These are phyloP conservation scores for Schizophyllum commune DNA, from an alignment of 1,284 basidiomycete species.

Conservation along the genomic window DNA sequence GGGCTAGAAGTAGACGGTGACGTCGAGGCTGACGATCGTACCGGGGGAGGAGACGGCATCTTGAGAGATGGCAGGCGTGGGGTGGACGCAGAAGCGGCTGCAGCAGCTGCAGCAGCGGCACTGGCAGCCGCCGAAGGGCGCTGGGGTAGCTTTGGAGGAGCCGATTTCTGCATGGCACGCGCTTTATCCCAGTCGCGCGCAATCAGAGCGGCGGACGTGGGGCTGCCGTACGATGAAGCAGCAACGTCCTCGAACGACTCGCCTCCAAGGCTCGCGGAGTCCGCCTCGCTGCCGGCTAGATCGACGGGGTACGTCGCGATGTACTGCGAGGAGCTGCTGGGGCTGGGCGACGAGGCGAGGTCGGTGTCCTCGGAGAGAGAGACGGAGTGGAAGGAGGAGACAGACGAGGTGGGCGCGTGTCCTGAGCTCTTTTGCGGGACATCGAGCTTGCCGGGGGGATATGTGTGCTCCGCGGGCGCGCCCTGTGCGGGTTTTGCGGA, in stretches of 20 bases:
- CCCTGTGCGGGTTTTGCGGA: slow-evolving; percentile 13
- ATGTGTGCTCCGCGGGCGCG: slow-evolving; percentile 46
- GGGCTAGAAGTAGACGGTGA: slow-evolving; percentile 21
- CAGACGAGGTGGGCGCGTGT: slow-evolving; percentile 59
- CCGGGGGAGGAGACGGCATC: slow-evolving; percentile 15
- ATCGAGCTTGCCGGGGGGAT: slow-evolving; percentile 40
- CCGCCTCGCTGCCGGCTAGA: slow-evolving; percentile 29
- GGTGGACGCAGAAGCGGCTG: slow-evolving; percentile 17
- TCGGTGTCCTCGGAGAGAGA: slow-evolving; percentile 58
- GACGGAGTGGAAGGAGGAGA: slow-evolving; percentile 75
- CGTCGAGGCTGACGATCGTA: slow-evolving; percentile 4
- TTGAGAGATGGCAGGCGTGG: slow-evolving; percentile 16
- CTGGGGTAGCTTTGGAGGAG: slow-evolving; percentile 48
- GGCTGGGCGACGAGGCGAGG: slow-evolving; percentile 22
- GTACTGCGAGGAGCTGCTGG: slow-evolving; percentile 30
- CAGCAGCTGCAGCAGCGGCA: slow-evolving; percentile 13
- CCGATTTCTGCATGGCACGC: slow-evolving; percentile 21
- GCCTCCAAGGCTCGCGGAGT: slow-evolving; percentile 45
- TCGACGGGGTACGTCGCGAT: slow-evolving; percentile 13
- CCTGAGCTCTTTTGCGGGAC: slow-evolving; percentile 24
- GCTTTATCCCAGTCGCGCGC: slow-evolving; percentile 34
- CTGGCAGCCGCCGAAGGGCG: slow-evolving; percentile 28
- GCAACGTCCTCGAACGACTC: slow-evolving; percentile 70
- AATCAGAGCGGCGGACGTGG: slow-evolving; percentile 20
- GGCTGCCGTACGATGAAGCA: slow-evolving; percentile 11